Conservation (phyloP, 1,139 yeast species). For the Sugiyamaella novakii region DNA sequence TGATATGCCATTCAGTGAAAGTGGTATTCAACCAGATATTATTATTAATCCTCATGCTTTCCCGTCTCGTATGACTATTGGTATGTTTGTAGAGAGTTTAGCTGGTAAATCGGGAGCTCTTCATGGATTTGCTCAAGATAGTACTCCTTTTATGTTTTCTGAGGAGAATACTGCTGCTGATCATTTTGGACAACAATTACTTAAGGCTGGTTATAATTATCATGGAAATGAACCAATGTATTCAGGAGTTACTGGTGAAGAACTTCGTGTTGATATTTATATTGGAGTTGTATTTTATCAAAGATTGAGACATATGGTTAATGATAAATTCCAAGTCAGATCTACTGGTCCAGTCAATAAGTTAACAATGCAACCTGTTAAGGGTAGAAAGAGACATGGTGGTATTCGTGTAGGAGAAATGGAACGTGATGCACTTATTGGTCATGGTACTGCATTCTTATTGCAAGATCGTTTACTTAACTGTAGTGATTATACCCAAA, state of each 20-base stretch:
- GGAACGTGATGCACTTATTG: conserved; percentile 99
- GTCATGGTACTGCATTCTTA: conserved; percentile 97
- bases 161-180: conserved; percentile 97
- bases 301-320: conserved; percentile 98
- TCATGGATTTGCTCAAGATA: conserved; percentile 96
- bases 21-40: conserved; percentile 96
- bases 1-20: conserved; percentile 96
- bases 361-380: conserved; percentile 98
- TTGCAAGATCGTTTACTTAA: conserved; percentile 93
- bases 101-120: conserved; percentile 99
- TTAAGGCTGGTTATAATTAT: conserved; percentile 87
- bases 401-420: conserved; percentile 99
- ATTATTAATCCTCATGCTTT: conserved; percentile 98
- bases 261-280: conserved; percentile 91
- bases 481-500: conserved; percentile 94
- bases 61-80: conserved; percentile 99
- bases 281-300: conserved; percentile 97
- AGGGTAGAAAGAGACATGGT: conserved; percentile 98
- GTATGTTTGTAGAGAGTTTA: conserved; percentile 97
- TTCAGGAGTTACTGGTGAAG: conserved; percentile 98
- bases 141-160: conserved; percentile 94
- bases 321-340: conserved; percentile 98
- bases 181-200: conserved; percentile 90
- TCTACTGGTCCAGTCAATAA: conserved; percentile 98
- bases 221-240: conserved; percentile 99